phyloP scores from a whole-genome alignment of 495 filamentous ascomycete species.

The Parachaetomium inaequale region DNA sequence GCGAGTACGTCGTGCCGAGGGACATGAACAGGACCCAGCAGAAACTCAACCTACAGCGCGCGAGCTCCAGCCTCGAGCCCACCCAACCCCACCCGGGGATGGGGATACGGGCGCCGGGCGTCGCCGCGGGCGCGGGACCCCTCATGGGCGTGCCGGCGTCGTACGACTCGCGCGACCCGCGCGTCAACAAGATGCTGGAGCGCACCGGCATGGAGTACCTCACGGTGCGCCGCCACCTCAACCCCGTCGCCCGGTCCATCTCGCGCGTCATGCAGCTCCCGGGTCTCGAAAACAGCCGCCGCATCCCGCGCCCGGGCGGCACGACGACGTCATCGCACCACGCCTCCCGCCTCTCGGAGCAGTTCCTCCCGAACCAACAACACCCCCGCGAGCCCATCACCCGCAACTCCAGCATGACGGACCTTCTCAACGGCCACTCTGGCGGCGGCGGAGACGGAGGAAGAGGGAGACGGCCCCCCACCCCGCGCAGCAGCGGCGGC shows the following conservation, averaged over 20 bases:
- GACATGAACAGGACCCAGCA: constrained; percentile 65
- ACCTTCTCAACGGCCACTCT: constrained; percentile 11
- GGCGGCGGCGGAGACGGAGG: background rate
- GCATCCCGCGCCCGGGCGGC: constrained; percentile 37
- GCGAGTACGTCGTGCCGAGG: constrained; percentile 34
- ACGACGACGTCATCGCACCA: constrained; percentile 19
- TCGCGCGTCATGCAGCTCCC: constrained; percentile 50
- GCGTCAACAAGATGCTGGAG: constrained; percentile 56
- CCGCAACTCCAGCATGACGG: constrained; percentile 9
- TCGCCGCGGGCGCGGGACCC: constrained; percentile 31
- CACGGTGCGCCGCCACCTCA: constrained; percentile 63
- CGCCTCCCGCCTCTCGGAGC: constrained; percentile 8
- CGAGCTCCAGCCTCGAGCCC: constrained; percentile 61
- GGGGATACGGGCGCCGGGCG: constrained; percentile 34
- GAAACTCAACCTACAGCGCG: constrained; percentile 66
- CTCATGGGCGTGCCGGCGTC: constrained; percentile 37
- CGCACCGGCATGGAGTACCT: constrained; percentile 62
- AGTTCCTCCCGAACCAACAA: background rate
- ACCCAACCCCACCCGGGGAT: constrained; percentile 38
- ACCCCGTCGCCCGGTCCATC: constrained; percentile 59
- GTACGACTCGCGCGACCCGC: constrained; percentile 49
- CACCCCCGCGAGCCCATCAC: background rate
- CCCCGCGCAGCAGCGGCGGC: background rate
- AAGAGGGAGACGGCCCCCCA: background rate
- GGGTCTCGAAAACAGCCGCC: constrained; percentile 44